Conservation (phyloP, 108 stramenopile genomes). For the Pseudonitzschia multiseries region DNA sequence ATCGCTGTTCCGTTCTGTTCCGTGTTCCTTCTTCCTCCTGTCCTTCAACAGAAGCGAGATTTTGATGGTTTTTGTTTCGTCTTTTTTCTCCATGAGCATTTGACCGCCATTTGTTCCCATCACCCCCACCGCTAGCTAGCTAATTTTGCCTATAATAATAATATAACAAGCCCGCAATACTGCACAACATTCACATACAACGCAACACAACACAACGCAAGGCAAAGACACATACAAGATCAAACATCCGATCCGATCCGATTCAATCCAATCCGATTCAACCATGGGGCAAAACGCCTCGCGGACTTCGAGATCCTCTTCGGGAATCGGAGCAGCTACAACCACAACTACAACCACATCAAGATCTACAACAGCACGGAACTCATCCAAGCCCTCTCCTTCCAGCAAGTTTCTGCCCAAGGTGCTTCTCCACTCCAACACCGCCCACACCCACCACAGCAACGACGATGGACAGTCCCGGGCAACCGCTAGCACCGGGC, state of each 20-base stretch:
- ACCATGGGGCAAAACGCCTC: conserved; percentile 1
- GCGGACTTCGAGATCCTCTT: not conserved
- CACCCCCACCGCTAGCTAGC: conserved; percentile 3
- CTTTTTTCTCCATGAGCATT: not conserved
- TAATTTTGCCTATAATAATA: no score
- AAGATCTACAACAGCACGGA: no score
- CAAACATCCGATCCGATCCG: no score
- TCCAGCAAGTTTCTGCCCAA: not conserved
- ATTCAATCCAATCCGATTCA: no score
- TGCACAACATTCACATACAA: not conserved
- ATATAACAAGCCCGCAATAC: not conserved
- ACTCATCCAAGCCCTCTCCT: not conserved
- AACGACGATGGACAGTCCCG: not conserved
- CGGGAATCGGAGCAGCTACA: not conserved
- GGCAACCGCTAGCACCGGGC: not conserved
- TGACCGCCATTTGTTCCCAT: no score
- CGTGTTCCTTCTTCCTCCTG: not conserved
- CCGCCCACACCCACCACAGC: not conserved
- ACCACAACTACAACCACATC: not conserved
- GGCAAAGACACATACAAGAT: not conserved
- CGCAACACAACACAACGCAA: not conserved
- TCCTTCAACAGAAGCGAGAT: not conserved
- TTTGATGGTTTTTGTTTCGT: not conserved
- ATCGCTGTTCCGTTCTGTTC: not conserved
- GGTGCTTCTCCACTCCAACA: not conserved